Conservation (phyloP, 768 basidiomycete species). For the Boletus speciosus region DNA sequence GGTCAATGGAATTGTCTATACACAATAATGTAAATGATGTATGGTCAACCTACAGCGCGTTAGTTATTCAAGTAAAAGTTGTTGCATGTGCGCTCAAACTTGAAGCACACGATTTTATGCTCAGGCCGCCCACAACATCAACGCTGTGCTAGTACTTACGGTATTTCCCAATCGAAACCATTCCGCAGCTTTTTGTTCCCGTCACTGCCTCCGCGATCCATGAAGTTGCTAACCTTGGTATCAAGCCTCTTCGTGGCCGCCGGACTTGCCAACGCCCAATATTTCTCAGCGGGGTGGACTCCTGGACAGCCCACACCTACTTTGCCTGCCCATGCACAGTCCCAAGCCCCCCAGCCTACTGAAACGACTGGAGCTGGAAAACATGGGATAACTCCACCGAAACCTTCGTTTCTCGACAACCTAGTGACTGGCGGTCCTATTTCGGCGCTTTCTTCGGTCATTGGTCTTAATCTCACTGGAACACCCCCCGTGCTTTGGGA, state of each 20-base stretch:
- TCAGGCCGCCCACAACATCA: neutral
- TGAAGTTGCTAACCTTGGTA: conserved; percentile 48
- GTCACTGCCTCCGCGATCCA: conserved; percentile 22
- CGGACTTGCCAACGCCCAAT: conserved; percentile 50
- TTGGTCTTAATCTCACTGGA: conserved; percentile 74
- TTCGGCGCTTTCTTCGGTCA: conserved; percentile 46
- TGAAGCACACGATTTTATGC: too few relatives aligned
- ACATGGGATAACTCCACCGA: conserved; percentile 10
- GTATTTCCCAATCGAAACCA: neutral
- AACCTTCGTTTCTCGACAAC: conserved; percentile 28
- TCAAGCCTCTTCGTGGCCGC: conserved; percentile 26
- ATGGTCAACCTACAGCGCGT: neutral
- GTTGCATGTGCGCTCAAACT: neutral
- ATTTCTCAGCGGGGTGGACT: conserved; percentile 79
- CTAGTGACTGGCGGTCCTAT: conserved; percentile 54
- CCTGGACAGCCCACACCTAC: conserved; percentile 60
- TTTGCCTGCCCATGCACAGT: conserved; percentile 8
- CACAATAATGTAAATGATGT: neutral
- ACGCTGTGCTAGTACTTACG: neutral
- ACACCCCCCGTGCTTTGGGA: conserved; percentile 54
- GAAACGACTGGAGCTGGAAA: conserved; percentile 29
- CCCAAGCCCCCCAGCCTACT: conserved; percentile 23
- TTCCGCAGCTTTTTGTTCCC: neutral
- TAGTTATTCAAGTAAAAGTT: neutral
- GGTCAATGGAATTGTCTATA: too few relatives aligned